Conservation (phyloP, 192 early-diverging fungal species). For the Backusella morwellensis region DNA sequence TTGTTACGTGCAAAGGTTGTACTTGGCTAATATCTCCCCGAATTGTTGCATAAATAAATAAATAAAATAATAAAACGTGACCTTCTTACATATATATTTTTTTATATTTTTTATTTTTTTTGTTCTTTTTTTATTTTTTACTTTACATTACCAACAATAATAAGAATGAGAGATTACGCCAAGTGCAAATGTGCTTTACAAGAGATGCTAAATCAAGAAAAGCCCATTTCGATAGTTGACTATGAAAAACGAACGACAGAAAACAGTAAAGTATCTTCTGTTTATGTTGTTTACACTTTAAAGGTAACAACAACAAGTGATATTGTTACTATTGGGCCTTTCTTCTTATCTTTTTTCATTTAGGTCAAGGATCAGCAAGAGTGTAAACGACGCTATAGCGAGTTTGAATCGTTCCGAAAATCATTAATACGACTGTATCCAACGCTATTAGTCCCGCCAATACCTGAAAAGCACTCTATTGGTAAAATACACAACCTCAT, state of each 20-base stretch:
- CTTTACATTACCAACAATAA: background rate
- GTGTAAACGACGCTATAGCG: slow-evolving; percentile 74
- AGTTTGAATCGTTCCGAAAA: slow-evolving; percentile 88
- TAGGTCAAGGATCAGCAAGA: background rate
- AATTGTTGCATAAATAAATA: slow-evolving; percentile 3
- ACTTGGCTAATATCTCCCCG: slow-evolving; percentile 15
- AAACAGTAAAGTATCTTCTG: background rate
- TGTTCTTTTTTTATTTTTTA: background rate
- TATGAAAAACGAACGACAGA: background rate
- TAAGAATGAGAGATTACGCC: background rate
- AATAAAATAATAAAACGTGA: background rate
- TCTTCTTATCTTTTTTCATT: background rate
- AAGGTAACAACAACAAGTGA: background rate
- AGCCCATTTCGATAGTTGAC: background rate
- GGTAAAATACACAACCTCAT: slow-evolving; percentile 38
- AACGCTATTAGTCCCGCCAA: slow-evolving; percentile 84
- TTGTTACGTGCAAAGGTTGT: slow-evolving; percentile 30
- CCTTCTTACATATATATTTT: background rate
- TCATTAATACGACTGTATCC: slow-evolving; percentile 77
- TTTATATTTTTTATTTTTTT: background rate
- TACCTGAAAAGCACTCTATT: slow-evolving; percentile 95
- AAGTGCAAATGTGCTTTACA: background rate
- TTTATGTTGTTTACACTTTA: background rate
- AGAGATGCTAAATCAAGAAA: background rate
- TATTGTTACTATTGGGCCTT: background rate